These are phyloP conservation scores for Prosopis cineraria DNA, from an alignment of 306 rosid genomes.

Conservation along the genomic window DNA sequence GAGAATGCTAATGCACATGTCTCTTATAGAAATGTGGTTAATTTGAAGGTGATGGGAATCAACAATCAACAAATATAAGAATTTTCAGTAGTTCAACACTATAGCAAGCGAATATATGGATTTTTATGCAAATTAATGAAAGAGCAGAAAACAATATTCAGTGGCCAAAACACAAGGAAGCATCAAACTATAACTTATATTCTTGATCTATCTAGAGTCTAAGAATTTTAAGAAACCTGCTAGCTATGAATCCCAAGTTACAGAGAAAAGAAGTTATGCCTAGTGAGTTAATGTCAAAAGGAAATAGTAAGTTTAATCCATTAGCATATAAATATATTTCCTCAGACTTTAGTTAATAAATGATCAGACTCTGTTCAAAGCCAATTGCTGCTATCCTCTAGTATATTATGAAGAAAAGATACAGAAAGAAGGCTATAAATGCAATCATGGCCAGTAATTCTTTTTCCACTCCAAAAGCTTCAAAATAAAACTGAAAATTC, in stretches of 20 bases:
- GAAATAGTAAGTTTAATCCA: background rate
- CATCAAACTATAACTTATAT: too few species aligned
- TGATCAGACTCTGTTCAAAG: background rate
- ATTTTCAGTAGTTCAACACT: too few species aligned
- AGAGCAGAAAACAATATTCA: too few species aligned
- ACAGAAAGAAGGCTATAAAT: background rate
- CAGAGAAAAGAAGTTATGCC: too few species aligned
- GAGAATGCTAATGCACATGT: background rate
- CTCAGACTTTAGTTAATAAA: background rate
- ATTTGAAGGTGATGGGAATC: background rate
- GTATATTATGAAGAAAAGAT: background rate
- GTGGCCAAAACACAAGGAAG: too few species aligned
- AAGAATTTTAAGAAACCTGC: background rate
- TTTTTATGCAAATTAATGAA: background rate
- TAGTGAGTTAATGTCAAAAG: background rate
- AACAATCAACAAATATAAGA: background rate
- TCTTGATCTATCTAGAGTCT: background rate
- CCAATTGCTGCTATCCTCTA: background rate
- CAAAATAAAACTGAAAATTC: background rate
- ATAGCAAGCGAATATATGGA: background rate
- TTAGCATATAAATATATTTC: background rate
- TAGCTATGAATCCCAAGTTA: too few species aligned
- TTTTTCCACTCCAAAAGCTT: constrained; percentile 19
- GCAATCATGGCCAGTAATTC: background rate
- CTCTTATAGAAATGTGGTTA: background rate